These are phyloP conservation scores for Schizothecium vesticola DNA, from an alignment of 495 filamentous ascomycete species.

Conservation along the genomic window DNA sequence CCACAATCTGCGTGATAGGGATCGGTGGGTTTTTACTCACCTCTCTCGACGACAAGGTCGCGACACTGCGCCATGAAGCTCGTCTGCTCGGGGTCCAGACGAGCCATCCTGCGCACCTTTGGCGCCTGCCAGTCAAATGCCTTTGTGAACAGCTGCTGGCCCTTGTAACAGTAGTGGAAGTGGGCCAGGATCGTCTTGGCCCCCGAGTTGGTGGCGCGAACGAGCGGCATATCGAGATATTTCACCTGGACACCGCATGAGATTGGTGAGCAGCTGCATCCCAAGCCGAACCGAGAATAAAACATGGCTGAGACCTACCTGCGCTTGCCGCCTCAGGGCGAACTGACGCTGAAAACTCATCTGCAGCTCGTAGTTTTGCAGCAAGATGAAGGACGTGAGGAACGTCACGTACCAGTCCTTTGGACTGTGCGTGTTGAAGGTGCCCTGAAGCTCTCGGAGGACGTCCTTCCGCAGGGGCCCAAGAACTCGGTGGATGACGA, in stretches of 20 bases:
- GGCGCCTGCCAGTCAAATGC: constrained; percentile 31
- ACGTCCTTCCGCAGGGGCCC: constrained; percentile 27
- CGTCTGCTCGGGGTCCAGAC: constrained; percentile 30
- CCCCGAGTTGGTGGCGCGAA: constrained; percentile 37
- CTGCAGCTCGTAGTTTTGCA: constrained; percentile 40
- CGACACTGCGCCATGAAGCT: constrained; percentile 31
- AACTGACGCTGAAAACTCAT: constrained; percentile 32
- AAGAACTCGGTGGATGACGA: constrained; percentile 36
- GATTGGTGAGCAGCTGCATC: not conserved
- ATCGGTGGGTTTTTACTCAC: constrained; percentile 15
- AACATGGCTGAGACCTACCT: constrained; percentile 15
- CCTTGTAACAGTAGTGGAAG: constrained; percentile 40
- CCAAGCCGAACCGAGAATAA: not conserved
- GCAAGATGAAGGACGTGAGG: constrained; percentile 32
- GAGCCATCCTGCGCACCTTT: constrained; percentile 30
- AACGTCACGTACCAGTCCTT: constrained; percentile 35
- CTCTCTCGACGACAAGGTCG: constrained; percentile 22
- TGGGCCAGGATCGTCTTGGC: constrained; percentile 40
- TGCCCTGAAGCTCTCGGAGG: constrained; percentile 26
- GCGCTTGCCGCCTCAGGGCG: constrained; percentile 19
- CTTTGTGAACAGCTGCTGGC: constrained; percentile 29
- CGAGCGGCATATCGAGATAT: constrained; percentile 36
- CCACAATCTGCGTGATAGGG: not conserved
- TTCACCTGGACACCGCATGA: constrained; percentile 17
- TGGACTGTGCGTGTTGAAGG: constrained; percentile 30